Evolutionary conservation across 352 stramenopile genomes (phyloP), one percentile per base, ranked within the genome.

Genomic region (Phytopythium boreale): DNA sequence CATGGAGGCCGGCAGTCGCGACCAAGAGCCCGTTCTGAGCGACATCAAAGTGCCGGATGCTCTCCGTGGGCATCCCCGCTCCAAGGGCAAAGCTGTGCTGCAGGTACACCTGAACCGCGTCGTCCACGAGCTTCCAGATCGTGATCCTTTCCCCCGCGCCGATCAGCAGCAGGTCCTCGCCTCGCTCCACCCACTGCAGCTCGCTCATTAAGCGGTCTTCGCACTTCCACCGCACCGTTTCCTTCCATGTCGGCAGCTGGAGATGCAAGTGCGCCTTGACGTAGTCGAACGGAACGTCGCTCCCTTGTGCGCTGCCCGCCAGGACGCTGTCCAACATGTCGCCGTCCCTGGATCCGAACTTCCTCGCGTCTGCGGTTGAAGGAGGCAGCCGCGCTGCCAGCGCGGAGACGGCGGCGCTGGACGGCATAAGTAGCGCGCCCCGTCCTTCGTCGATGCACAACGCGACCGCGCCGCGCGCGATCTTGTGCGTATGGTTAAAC

Each of bases 91-190:
- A 87, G 67, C 75, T 88, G 12, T 83, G 77, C 64, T 94, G 87
- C 36, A 92, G 63, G 66, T 93, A 93, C 58, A 93, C 74, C 26
- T 89, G 75, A 27, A 88, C 87, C 0, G 82, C 79, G 58, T 96
- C 87, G 49, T 94, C 78, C 14, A 93, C 80, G 11, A 96, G 41
- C 64, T 93, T 94, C 85, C 86, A 96, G 46, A 92, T 79, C 22
- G 81, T 87, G 47, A 96, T 61, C 62, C 87, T 87, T 52, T 89
- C 80, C 10, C 82, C 87, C 2, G 70, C 81, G 34, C 80, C 87
- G 41, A 94, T 64, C n/a, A 88, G 70, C 17, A 94, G 74, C 43
- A 93, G 57, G 50, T 89, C 82, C 22, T 90, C 84, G 0, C 80
- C 83, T 22, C 69, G 86, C 37, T 91, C 82, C 15, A 90, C 78